Conservation (phyloP, 306 rosid genomes). For the Gynostemma pentaphyllum region DNA sequence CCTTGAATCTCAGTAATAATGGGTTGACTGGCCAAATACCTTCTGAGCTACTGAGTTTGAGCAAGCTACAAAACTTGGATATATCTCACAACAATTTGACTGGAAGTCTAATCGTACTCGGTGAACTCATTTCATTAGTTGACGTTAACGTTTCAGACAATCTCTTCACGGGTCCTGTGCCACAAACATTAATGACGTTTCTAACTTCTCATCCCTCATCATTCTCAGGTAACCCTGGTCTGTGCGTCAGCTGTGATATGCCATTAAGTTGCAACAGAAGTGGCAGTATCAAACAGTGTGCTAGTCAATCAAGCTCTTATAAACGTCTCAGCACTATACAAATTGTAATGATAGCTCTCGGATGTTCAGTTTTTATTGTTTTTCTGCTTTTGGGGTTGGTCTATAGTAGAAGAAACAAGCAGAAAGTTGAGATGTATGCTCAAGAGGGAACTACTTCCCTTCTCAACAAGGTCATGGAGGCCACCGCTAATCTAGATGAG, state of each 20-base stretch:
- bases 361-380: slow-evolving; percentile 30
- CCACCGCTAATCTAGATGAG: slow-evolving; percentile 50
- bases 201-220: slow-evolving; percentile 31
- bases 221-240: slow-evolving; percentile 45
- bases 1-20: slow-evolving; percentile 68
- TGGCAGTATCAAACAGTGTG: slow-evolving; percentile 35
- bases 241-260: slow-evolving; percentile 40
- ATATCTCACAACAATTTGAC: slow-evolving; percentile 66
- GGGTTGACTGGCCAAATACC: slow-evolving; percentile 59
- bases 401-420: slow-evolving; percentile 22
- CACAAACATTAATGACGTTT: slow-evolving; percentile 33
- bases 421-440: slow-evolving; percentile 17
- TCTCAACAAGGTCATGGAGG: slow-evolving; percentile 44
- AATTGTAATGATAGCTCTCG: slow-evolving; percentile 45
- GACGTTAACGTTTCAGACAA: slow-evolving; percentile 52
- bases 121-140: slow-evolving; percentile 27
- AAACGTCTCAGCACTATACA: slow-evolving; percentile 26
- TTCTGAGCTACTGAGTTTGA: slow-evolving; percentile 29
- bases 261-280: slow-evolving; percentile 23
- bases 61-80: slow-evolving; percentile 30
- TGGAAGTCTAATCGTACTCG: slow-evolving; percentile 41
- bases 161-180: slow-evolving; percentile 51
- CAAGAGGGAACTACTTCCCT: slow-evolving; percentile 32
- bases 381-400: slow-evolving; percentile 29
- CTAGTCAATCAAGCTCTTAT: slow-evolving; percentile 14